A percentile compares a stretch with the other conserved stretches of the same genome.
Evolutionary conservation across 768 basidiomycete species (phyloP).

Genomic region (Kondoa malvinella): DNA sequence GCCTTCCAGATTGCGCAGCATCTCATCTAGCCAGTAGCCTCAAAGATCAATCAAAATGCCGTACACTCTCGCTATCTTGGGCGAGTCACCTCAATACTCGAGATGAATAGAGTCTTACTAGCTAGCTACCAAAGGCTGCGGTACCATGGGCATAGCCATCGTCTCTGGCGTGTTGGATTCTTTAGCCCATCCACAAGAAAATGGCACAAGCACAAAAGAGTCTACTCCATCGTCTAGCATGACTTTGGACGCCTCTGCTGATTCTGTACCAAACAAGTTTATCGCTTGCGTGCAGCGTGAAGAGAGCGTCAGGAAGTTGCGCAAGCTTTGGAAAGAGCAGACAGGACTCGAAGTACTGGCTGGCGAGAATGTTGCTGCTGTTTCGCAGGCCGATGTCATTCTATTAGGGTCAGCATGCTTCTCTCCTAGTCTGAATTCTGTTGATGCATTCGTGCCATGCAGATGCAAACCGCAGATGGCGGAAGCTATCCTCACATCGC

Average conservation of each 20-base stretch:
- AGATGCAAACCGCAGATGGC: conserved; percentile 93
- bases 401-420: conserved; percentile 55
- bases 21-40: not conserved
- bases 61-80: conserved; percentile 12
- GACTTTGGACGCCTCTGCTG: conserved; percentile 35
- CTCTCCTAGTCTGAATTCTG: not conserved
- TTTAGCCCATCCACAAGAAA: conserved; percentile 49
- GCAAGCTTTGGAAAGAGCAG: conserved; percentile 42
- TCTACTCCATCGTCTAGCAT: conserved; percentile 19
- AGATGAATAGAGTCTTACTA: not conserved
- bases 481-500: conserved; percentile 48
- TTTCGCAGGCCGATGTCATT: conserved; percentile 59
- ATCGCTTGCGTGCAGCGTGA: conserved; percentile 70
- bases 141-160: conserved; percentile 94
- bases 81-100: not conserved
- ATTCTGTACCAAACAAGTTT: conserved; percentile 59
- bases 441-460: not conserved
- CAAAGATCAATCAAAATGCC: conserved; percentile 12
- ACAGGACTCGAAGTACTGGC: conserved; percentile 57
- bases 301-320: conserved; percentile 54
- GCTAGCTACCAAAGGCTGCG: conserved; percentile 68
- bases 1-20: no score
- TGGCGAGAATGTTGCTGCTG: conserved; percentile 55
- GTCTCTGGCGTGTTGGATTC: conserved; percentile 79
- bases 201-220: conserved; percentile 15